Percentiles rank a stretch among this genome's conserved stretches.
phyloP scores from a whole-genome alignment of 768 basidiomycete species.

The Lyophyllum atratum region DNA sequence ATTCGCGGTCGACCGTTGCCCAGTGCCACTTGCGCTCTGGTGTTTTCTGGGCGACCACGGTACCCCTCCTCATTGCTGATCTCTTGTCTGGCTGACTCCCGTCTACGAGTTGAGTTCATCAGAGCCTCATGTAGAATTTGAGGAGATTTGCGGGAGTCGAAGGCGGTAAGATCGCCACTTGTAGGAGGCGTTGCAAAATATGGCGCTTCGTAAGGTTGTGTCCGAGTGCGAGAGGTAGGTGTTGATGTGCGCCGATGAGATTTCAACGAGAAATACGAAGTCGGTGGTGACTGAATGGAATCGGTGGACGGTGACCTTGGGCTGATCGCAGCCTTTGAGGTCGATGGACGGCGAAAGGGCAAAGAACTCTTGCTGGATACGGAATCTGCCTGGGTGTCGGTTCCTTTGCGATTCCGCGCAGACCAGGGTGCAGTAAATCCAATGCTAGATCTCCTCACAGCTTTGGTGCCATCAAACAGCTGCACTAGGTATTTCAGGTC shows the following conservation, averaged over 20 bases:
- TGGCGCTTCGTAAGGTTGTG: conserved; percentile 45
- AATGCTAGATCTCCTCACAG: conserved; percentile 3
- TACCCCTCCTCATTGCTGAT: conserved; percentile 5
- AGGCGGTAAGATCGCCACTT: conserved; percentile 18
- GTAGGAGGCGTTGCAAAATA: conserved; percentile 46
- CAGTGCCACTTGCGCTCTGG: not conserved
- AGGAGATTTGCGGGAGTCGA: conserved; percentile 25
- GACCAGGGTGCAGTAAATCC: conserved; percentile 13
- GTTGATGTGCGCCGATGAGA: conserved; percentile 30
- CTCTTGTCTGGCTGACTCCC: not conserved
- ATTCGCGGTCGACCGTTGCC: conserved; percentile 8
- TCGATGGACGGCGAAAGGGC: conserved; percentile 24
- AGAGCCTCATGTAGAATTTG: conserved; percentile 28
- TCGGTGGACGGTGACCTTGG: conserved; percentile 13
- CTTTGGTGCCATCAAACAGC: not conserved
- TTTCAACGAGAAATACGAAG: conserved; percentile 29
- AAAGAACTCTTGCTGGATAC: not conserved
- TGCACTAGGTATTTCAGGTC: not conserved
- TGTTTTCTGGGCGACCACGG: conserved; percentile 7
- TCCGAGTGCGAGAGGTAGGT: conserved; percentile 33
- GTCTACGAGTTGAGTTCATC: conserved; percentile 5
- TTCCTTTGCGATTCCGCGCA: conserved; percentile 9
- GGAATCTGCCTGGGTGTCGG: not conserved
- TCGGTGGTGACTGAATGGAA: conserved; percentile 14
- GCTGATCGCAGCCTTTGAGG: conserved; percentile 15